Evolutionary conservation across 116 monocot genomes (phyloP).

Genomic region (Thalassia testudinum): DNA sequence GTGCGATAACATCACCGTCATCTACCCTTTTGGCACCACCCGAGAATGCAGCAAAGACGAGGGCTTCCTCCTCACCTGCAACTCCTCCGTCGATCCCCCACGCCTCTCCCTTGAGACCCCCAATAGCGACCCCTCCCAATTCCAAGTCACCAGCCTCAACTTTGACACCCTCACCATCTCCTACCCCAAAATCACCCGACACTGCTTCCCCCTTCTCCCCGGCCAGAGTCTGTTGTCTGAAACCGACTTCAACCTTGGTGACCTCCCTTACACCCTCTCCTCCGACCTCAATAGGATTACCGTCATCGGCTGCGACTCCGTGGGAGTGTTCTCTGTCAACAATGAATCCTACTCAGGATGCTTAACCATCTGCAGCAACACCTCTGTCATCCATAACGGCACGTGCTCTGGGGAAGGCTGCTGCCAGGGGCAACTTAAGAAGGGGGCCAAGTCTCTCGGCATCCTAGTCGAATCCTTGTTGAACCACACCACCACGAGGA

Average conservation of each 20-base stretch:
- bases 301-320: constrained; percentile 20
- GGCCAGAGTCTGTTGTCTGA: background rate
- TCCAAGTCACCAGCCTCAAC: constrained; percentile 3
- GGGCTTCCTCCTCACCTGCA: constrained; percentile 27
- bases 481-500: constrained; percentile 9
- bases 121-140: constrained; percentile 9
- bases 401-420: constrained; percentile 28
- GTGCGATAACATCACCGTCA: constrained; percentile 15
- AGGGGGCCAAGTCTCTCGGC: constrained; percentile 8
- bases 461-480: background rate
- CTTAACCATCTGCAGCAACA: constrained; percentile 15
- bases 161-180: background rate
- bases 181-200: constrained; percentile 1
- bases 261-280: constrained; percentile 22
- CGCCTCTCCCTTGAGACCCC: constrained; percentile 10
- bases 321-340: constrained; percentile 8
- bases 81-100: constrained; percentile 19
- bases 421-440: constrained; percentile 30
- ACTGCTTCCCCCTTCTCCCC: constrained; percentile 10
- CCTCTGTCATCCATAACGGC: constrained; percentile 1
- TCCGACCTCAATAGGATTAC: constrained; percentile 25
- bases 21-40: constrained; percentile 17
- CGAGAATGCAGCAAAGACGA: constrained; percentile 9
- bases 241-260: background rate
- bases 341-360: constrained; percentile 12